Conservation (phyloP, 2,329 filamentous ascomycete species). For the Mollisiaceae sp. region DNA sequence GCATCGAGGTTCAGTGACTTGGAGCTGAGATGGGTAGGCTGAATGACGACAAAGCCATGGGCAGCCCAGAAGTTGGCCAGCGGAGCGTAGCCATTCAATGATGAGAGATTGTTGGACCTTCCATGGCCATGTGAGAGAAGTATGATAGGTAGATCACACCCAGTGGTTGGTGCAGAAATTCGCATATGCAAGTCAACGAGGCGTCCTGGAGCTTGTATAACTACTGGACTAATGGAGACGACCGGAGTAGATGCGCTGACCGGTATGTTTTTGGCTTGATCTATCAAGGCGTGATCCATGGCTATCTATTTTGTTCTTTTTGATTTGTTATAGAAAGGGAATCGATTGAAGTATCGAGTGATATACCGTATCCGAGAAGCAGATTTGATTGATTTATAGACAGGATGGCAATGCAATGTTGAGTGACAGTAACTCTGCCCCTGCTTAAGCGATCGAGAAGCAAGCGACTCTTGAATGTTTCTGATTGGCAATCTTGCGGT, state of each 20-base stretch:
- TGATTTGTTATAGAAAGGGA: background rate
- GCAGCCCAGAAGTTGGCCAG: conserved; percentile 49
- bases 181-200: conserved; percentile 43
- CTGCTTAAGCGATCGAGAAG: too few species aligned
- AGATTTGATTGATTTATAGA: too few species aligned
- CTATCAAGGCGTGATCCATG: conserved; percentile 27
- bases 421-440: too few species aligned
- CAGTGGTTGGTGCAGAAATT: conserved; percentile 45
- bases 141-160: conserved; percentile 46
- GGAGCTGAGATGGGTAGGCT: conserved; percentile 50
- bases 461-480: too few species aligned
- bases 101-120: conserved; percentile 46
- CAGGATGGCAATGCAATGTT: too few species aligned
- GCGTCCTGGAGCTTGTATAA: conserved; percentile 32
- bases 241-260: conserved; percentile 41
- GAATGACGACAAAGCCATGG: conserved; percentile 50
- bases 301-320: background rate
- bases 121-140: conserved; percentile 50
- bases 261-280: conserved; percentile 50
- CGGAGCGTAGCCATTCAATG: conserved; percentile 49
- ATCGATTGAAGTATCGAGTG: background rate
- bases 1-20: conserved; percentile 38
- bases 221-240: conserved; percentile 36
- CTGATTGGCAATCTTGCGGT: too few species aligned
- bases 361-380: background rate